A percentile compares a stretch with the other conserved stretches of the same genome.
Conservation (phyloP, 345 rosid genomes). For the Trapa incisa region DNA sequence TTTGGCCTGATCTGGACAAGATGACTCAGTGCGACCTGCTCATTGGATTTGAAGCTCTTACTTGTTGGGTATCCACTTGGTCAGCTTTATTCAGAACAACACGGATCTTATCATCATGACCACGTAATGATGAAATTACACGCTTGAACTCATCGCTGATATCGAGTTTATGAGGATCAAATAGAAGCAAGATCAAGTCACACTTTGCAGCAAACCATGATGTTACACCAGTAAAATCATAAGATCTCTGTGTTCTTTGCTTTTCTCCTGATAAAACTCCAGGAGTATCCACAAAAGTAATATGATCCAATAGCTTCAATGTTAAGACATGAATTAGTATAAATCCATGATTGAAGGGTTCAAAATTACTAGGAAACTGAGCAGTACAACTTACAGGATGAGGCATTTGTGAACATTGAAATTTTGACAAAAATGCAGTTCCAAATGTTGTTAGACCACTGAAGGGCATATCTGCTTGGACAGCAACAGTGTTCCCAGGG, state of each 20-base stretch:
- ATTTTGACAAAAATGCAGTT: constrained; percentile 83
- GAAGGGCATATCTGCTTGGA: constrained; percentile 95
- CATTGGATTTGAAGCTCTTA: constrained; percentile 13
- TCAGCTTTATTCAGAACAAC: constrained; percentile 95
- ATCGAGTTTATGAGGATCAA: constrained; percentile 95
- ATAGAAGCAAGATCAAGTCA: constrained; percentile 87
- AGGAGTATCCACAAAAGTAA: constrained; percentile 87
- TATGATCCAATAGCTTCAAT: constrained; percentile 73
- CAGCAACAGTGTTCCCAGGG: constrained; percentile 91
- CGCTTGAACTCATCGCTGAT: constrained; percentile 96
- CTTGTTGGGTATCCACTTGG: constrained; percentile 91
- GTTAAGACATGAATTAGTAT: neutral
- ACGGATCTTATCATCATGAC: constrained; percentile 93
- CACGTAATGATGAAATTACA: constrained; percentile 80
- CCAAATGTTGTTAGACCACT: constrained; percentile 86
- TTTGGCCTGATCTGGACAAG: neutral
- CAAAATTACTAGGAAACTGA: neutral
- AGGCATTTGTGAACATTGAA: constrained; percentile 97
- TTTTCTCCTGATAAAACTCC: constrained; percentile 96
- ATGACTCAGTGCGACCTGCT: too few relatives aligned
- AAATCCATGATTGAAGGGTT: neutral
- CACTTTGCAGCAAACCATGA: constrained; percentile 99
- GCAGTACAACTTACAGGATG: constrained; percentile 46
- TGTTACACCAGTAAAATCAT: constrained; percentile 85
- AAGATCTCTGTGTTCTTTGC: constrained; percentile 78